A percentile compares a stretch with the other conserved stretches of the same genome.
phyloP scores from a whole-genome alignment of 106 monocot species.

The Ottelia alismoides region DNA sequence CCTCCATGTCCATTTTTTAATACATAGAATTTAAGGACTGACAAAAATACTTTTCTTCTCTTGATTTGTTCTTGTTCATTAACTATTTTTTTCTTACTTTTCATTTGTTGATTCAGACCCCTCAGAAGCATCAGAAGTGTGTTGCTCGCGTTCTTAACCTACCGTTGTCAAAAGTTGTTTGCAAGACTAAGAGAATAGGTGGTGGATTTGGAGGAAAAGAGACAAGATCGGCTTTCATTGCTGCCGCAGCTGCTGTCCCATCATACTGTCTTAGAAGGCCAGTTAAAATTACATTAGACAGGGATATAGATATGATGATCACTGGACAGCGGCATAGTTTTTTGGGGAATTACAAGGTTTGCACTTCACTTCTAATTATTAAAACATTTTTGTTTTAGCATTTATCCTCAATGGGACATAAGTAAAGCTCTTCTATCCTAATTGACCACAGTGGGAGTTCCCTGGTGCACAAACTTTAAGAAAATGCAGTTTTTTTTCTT shows the following conservation, averaged over 20 bases:
- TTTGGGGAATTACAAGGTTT: constrained; percentile 95
- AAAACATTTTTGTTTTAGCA: too few species aligned
- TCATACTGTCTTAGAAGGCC: constrained; percentile 68
- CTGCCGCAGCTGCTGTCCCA: constrained; percentile 81
- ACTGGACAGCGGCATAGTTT: constrained; percentile 93
- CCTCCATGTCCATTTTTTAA: too few species aligned
- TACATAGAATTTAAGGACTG: too few species aligned
- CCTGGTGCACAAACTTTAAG: too few species aligned
- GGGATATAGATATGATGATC: constrained; percentile 91
- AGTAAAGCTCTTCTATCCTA: too few species aligned
- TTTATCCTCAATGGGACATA: too few species aligned
- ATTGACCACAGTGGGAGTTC: too few species aligned
- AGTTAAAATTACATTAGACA: constrained; percentile 78
- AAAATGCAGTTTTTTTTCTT: too few species aligned
- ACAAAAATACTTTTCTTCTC: too few species aligned
- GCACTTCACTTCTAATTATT: too few species aligned
- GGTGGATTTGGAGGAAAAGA: constrained; percentile 99
- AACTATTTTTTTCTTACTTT: neutral
- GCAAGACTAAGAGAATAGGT: constrained; percentile 94
- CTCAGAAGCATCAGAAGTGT: constrained; percentile 61
- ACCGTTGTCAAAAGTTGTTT: constrained; percentile 92
- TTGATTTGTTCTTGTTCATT: neutral
- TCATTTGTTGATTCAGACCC: constrained; percentile 34
- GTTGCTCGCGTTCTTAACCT: constrained; percentile 76
- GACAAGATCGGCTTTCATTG: constrained; percentile 80